Conservation (phyloP, 768 basidiomycete genomes). For the Termitomyces sp. region DNA sequence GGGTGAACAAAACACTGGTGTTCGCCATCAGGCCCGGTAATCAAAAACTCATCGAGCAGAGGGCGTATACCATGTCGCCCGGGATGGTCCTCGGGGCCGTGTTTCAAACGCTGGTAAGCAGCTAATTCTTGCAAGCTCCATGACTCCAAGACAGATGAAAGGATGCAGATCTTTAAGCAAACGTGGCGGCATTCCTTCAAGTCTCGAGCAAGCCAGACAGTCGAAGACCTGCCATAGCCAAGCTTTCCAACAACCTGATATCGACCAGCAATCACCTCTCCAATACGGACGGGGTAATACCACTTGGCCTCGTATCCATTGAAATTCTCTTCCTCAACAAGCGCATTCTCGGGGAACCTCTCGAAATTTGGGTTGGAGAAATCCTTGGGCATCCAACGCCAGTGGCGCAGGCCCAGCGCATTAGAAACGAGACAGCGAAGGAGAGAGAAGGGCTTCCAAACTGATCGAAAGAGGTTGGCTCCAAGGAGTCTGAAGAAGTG, state of each 20-base stretch:
- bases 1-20: neutral
- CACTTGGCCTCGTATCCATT: too few species aligned
- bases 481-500: neutral
- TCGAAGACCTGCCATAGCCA: neutral
- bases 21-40: neutral
- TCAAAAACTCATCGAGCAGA: neutral
- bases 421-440: neutral
- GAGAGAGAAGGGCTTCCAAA: neutral
- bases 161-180: neutral
- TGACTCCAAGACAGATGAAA: neutral
- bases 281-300: too few species aligned
- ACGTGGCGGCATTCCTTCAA: neutral
- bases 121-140: neutral
- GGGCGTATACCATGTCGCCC: neutral
- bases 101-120: neutral
- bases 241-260: too few species aligned
- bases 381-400: too few species aligned
- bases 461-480: neutral
- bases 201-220: neutral
- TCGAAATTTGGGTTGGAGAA: too few species aligned
- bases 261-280: too few species aligned
- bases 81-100: neutral
- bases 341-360: too few species aligned
- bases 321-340: too few species aligned
- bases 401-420: neutral